These are phyloP conservation scores for Lentinus tigrinus DNA, from an alignment of 768 basidiomycete genomes.

Conservation along the genomic window DNA sequence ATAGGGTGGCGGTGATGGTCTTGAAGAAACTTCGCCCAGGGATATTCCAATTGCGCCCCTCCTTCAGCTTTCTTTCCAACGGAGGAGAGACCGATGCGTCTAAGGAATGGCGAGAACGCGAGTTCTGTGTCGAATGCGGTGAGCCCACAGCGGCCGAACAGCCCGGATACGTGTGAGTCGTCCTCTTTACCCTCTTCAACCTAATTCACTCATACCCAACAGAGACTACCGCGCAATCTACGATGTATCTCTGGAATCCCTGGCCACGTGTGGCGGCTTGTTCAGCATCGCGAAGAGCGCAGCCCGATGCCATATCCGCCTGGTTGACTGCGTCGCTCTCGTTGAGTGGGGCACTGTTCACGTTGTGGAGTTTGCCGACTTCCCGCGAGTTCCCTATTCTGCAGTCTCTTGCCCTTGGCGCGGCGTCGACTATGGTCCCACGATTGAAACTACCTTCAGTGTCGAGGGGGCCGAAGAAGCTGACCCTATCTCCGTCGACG, in stretches of 20 bases:
- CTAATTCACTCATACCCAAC: too few relatives aligned
- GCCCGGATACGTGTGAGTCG: too few relatives aligned
- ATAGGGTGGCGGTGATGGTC: too few relatives aligned
- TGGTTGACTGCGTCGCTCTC: constrained; percentile 7
- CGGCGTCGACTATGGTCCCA: not conserved
- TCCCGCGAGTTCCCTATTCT: constrained; percentile 7
- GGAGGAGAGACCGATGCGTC: too few relatives aligned
- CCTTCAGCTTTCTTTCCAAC: too few relatives aligned
- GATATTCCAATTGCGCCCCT: too few relatives aligned
- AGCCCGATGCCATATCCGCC: constrained; percentile 1
- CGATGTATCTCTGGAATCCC: not conserved
- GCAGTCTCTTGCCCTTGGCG: constrained; percentile 16
- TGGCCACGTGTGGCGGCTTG: not conserved
- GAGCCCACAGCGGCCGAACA: too few relatives aligned
- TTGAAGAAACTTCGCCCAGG: too few relatives aligned
- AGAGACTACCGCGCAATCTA: not conserved
- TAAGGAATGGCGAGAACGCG: too few relatives aligned
- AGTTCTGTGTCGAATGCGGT: too few relatives aligned
- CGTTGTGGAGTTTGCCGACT: constrained; percentile 5
- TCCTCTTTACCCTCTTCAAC: too few relatives aligned
- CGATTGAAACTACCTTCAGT: not conserved
- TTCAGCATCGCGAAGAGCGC: constrained; percentile 3
- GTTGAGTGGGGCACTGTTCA: not conserved
- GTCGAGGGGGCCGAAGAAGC: constrained; percentile 8
- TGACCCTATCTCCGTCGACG: constrained; percentile 6